Base-by-base conservation (phyloP, 176 grass and related monocot genomes). In the Musa schizocarpa region DNA sequence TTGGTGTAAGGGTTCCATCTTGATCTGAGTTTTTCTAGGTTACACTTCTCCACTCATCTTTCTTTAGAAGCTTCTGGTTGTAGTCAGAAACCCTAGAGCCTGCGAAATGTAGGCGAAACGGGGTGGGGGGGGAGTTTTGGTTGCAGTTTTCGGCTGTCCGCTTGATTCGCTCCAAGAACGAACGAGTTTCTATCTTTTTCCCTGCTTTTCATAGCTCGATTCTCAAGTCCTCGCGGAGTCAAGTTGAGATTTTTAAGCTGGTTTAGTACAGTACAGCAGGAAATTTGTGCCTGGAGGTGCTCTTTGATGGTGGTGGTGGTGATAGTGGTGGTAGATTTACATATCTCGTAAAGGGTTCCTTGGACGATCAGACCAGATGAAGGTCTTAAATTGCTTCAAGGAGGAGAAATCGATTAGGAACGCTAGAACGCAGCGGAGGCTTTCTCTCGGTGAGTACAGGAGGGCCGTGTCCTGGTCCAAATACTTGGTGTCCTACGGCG, bases 381-480 rank as follows among this genome's bases (percentile, higher is more conserved):
- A 87, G 83, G 85, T 56, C 58, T 78, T 99, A 76, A 76, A 86
- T 69, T 99, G 88, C 78, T 93, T 99, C 69, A 94, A 89, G 81
- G 80, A 43, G 4, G 34, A 90, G 77, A 79, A 80, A 12, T 72
- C 54, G 50, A 56, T 78, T 25, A 72, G 53, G 57, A 65, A 72
- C 34, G 77, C 50, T 48, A 77, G 65, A 71, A 71, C 85, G 21
- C 88, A 93, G 78, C 74, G 85, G 78, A 82, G 82, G 79, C 86
- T 99, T 48, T 99, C 95, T 54, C 88, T 99, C 17, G 86, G 90
- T 24, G 95, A 99, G 11, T 99, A 99, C 83, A 91, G 85, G 79
- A 89, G 86, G 85, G 88, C 95, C 0, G 82, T 99, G 56, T 99
- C 95, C 3, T 99, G 95, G 95, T 99, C 95, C 72, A 99, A 99